Conservation (phyloP, 1,139 yeast species). For the Arxiozyma heterogenica region DNA sequence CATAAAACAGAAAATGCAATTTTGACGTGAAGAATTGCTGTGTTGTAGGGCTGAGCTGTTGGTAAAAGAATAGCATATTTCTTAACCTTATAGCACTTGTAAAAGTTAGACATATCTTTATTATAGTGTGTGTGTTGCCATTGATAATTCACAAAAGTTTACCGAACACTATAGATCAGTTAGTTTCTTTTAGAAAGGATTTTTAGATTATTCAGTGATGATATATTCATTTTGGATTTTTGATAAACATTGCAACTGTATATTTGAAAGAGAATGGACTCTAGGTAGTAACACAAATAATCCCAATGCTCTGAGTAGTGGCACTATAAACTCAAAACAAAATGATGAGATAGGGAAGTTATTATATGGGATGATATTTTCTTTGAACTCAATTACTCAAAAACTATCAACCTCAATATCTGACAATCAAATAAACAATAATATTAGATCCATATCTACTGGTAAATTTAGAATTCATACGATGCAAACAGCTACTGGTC, state of each 20-base stretch:
- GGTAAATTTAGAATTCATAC: slow-evolving; percentile 70
- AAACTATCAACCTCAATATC: slow-evolving; percentile 37
- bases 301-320: slow-evolving; percentile 30
- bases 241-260: slow-evolving; percentile 80
- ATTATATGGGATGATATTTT: slow-evolving; percentile 78
- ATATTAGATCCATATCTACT: slow-evolving; percentile 59
- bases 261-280: slow-evolving; percentile 58
- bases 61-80: too few species aligned
- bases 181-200: not conserved
- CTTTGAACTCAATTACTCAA: slow-evolving; percentile 64
- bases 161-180: not conserved
- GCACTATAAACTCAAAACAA: slow-evolving; percentile 47
- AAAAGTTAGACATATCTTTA: not conserved
- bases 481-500: slow-evolving; percentile 68
- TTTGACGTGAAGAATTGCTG: too few species aligned
- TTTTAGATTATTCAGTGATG: slow-evolving; percentile 31
- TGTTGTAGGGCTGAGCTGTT: too few species aligned
- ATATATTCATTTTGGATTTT: slow-evolving; percentile 81
- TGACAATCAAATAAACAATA: slow-evolving; percentile 33
- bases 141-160: not conserved
- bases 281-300: slow-evolving; percentile 6
- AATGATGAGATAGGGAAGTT: slow-evolving; percentile 64
- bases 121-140: not conserved
- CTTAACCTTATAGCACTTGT: not conserved
- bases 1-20: too few species aligned